A percentile compares a stretch with the other conserved stretches of the same genome.
Evolutionary conservation across 2,329 filamentous ascomycete species (phyloP).

Genomic region (Pseudopyricularia cyperi): DNA sequence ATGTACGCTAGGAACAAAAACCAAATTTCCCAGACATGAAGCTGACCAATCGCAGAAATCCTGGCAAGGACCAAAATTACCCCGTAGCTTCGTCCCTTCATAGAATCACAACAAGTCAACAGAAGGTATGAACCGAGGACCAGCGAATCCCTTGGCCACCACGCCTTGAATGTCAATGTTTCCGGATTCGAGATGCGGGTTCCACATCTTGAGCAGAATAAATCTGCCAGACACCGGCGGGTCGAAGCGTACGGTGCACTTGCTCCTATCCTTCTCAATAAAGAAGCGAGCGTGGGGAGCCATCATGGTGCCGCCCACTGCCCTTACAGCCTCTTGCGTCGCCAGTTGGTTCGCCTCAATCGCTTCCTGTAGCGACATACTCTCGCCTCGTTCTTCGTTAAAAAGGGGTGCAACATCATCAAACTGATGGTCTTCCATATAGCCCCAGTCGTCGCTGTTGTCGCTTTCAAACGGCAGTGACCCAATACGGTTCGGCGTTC

Average conservation of each 20-base stretch:
- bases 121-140: conserved; percentile 71
- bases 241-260: conserved; percentile 76
- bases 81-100: no score
- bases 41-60: no score
- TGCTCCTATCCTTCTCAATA: conserved; percentile 70
- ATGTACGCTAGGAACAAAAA: background rate
- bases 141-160: conserved; percentile 70
- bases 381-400: conserved; percentile 8
- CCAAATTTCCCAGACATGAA: no score
- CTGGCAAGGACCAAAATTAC: no score
- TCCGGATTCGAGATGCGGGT: conserved; percentile 47
- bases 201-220: conserved; percentile 85
- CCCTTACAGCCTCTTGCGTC: conserved; percentile 42
- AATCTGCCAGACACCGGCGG: conserved; percentile 71
- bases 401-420: background rate
- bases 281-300: conserved; percentile 69
- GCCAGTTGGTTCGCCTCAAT: conserved; percentile 36
- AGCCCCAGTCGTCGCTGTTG: conserved; percentile 21
- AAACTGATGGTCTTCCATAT: conserved; percentile 6
- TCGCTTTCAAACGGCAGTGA: conserved; percentile 40
- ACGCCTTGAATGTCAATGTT: conserved; percentile 90
- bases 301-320: conserved; percentile 48
- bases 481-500: conserved; percentile 38
- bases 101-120: conserved; percentile 40
- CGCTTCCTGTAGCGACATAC: conserved; percentile 23